phyloP scores from a whole-genome alignment of 306 rosid species.

The Pyrus pyrifolia region DNA sequence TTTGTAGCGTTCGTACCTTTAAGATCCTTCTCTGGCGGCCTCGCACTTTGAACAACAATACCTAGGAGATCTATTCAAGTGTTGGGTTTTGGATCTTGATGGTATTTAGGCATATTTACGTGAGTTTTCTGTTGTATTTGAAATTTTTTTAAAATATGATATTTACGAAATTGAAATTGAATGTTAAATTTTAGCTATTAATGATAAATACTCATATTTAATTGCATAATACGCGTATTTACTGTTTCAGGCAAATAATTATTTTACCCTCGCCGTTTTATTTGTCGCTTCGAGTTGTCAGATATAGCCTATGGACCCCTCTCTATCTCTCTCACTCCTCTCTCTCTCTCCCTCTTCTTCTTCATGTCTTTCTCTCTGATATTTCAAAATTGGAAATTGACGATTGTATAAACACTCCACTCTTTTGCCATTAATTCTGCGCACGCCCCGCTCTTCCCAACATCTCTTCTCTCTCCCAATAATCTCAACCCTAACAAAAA shows the following conservation, averaged over 20 bases:
- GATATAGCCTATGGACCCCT: neutral
- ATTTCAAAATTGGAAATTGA: neutral
- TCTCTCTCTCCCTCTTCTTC: neutral
- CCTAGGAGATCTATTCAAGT: too few relatives aligned
- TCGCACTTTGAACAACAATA: too few relatives aligned
- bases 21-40: too few relatives aligned
- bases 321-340: neutral
- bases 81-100: too few relatives aligned
- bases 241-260: neutral
- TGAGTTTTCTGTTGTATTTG: too few relatives aligned
- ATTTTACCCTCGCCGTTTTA: neutral
- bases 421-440: neutral
- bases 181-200: too few relatives aligned
- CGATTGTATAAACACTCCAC: neutral
- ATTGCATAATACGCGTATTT: neutral
- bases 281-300: conserved; percentile 4
- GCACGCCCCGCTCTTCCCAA: conserved; percentile 1
- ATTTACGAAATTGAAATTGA: too few relatives aligned
- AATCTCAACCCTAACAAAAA: neutral
- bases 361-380: neutral
- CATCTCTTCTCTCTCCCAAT: neutral
- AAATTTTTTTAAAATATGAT: too few relatives aligned
- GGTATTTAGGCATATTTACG: too few relatives aligned
- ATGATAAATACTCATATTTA: neutral
- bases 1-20: too few relatives aligned